Base-by-base conservation (phyloP, 179 eudicot species). In the Silene vulgaris region DNA sequence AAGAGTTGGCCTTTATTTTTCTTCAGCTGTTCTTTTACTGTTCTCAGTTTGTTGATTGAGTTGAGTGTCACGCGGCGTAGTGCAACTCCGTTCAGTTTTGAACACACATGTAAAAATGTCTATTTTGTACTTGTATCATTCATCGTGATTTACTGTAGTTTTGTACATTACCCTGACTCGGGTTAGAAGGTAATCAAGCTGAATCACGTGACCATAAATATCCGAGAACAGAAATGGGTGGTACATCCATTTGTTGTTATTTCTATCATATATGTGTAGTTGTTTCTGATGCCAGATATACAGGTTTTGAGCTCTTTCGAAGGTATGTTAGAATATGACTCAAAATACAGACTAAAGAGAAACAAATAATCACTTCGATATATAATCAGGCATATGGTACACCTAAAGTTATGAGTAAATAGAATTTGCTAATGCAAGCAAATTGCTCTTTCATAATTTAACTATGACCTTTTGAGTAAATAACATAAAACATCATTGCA, bases 21-120 rank as follows among this genome's bases (percentile, higher is more conserved):
- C 13, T 5, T 67, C 52, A 37, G 19, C 23, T 67, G 71, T 48
- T 35, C n/a, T 67, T n/a, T 37, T 35, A 67, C 52, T 37, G 71
- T 37, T 67, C 52, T 29, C 16, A 64, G 8, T 64, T 21, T 64
- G 40, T 64, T 3, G 3, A 13, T 29, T 64, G 5, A 64, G 43
- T 29, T 26, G 3, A 14, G 32, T 64, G 69, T 29, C 2, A 6
- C 5, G 1, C 43, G 32, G 69, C 69, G 6, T 11, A 12, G 17
- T 64, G 3, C 40, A 14, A 28, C 16, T 12, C 37, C 14, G 29
- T 64, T 57, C 32, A 30, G 13, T 14, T 29, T 16, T 29, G 40
- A 64, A 3, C 14, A 29, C 3, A 8, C 0, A 29, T 26, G 69
- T n/a, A 11, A 28, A 63, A 28, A 40, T 13, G 67, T 3, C 35